Conservation (phyloP, 495 filamentous ascomycete genomes). For the Lineolata rhizophorae region DNA sequence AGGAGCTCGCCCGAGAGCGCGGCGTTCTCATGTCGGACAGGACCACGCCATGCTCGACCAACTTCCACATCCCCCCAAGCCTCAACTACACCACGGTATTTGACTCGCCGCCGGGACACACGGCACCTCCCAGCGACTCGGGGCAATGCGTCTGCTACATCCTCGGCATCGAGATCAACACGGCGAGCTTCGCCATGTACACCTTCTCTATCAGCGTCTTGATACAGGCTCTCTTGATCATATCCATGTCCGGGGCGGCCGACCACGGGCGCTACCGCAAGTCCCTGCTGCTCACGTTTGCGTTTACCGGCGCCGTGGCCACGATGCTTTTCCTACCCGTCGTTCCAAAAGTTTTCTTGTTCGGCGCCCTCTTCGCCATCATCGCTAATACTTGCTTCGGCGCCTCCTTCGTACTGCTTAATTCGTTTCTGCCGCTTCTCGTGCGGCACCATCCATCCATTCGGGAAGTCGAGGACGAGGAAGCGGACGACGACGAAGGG, state of each 20-base stretch:
- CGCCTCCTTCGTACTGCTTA: conserved; percentile 22
- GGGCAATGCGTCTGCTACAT: conserved; percentile 69
- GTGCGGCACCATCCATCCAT: conserved; percentile 21
- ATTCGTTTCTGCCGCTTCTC: conserved; percentile 24
- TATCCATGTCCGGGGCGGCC: conserved; percentile 87
- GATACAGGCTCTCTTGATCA: conserved; percentile 69
- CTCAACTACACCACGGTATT: conserved; percentile 1
- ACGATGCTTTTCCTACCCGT: conserved; percentile 84
- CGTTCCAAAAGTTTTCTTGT: conserved; percentile 45
- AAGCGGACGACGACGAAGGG: neutral
- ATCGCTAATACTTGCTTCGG: conserved; percentile 62
- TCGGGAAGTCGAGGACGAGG: conserved; percentile 5
- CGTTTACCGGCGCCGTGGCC: conserved; percentile 51
- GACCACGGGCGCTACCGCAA: conserved; percentile 93
- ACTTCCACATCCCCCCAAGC: conserved; percentile 19
- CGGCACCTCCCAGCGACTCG: conserved; percentile 11
- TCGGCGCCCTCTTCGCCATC: conserved; percentile 67
- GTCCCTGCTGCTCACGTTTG: conserved; percentile 61
- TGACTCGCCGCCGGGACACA: conserved; percentile 9
- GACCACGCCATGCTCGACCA: conserved; percentile 43
- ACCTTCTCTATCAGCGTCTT: conserved; percentile 85
- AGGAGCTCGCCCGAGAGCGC: conserved; percentile 80
- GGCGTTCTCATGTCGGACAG: conserved; percentile 63
- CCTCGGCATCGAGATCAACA: conserved; percentile 73
- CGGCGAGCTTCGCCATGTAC: conserved; percentile 95